These are phyloP conservation scores for Claviceps arundinis DNA, from an alignment of 2,329 filamentous ascomycete genomes.

Conservation along the genomic window DNA sequence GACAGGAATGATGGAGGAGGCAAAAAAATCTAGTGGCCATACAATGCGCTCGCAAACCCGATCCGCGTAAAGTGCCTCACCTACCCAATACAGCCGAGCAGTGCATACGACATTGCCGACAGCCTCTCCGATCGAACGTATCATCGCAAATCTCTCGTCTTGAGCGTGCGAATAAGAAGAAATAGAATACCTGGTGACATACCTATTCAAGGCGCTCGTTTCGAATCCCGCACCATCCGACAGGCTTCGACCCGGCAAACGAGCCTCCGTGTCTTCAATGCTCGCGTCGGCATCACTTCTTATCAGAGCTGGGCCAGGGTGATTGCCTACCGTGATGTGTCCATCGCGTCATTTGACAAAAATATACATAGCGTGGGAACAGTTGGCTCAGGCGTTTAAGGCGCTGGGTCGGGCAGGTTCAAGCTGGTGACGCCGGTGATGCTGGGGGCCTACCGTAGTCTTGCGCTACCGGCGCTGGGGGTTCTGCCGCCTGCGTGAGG, in stretches of 20 bases:
- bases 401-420: conserved; percentile 45
- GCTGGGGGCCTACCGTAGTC: conserved; percentile 60
- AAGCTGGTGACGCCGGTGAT: conserved; percentile 41
- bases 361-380: conserved; percentile 52
- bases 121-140: conserved; percentile 52
- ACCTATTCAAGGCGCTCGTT: conserved; percentile 45
- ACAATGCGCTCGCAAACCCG: conserved; percentile 61
- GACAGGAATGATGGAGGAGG: too few relatives aligned
- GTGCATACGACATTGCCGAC: conserved; percentile 56
- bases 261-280: conserved; percentile 64
- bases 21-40: conserved; percentile 26
- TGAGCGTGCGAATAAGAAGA: too few relatives aligned
- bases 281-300: conserved; percentile 69
- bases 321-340: conserved; percentile 83
- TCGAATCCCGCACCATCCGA: conserved; percentile 78
- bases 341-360: conserved; percentile 78
- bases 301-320: conserved; percentile 72
- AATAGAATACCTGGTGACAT: too few relatives aligned
- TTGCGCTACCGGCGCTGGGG: conserved; percentile 56
- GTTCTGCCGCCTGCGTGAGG: conserved; percentile 38
- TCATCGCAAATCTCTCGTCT: neutral
- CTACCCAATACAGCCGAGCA: conserved; percentile 36
- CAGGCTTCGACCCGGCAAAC: conserved; percentile 72
- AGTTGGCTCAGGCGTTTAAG: conserved; percentile 71
- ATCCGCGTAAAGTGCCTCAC: conserved; percentile 56